Evolutionary conservation across 495 filamentous ascomycete genomes (phyloP), one percentile per base, ranked within the genome.

Genomic region (Achaetomiella virescens): DNA sequence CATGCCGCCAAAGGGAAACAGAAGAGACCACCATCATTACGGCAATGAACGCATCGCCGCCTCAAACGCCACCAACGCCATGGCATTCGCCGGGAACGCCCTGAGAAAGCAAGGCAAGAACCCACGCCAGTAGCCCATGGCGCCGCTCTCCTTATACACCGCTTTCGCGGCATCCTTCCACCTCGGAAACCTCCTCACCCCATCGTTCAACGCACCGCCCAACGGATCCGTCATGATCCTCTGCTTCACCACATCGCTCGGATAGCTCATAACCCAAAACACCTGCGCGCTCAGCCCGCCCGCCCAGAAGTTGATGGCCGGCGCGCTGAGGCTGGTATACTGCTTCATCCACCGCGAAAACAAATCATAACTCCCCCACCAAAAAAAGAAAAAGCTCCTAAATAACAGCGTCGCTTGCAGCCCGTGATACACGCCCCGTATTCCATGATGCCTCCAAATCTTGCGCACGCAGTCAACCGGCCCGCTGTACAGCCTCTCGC

Each of bases 1-100:
- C 15, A 15, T 3, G 27, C 27, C 27, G 27, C 27, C 14, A n/a
- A 12, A 12, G 7, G n/a, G n/a, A 10, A 42, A 21, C 37, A 41
- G n/a, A 6, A 6, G 33, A 33, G 31, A 18, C 22, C 22, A n/a
- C 14, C 38, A 10, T 48, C 44, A 64, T 61, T 67, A 81, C 47
- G 87, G 86, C 68, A 96, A 73, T 45, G 75, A 73, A 61, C 91
- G 81, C 91, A 97, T 95, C 50, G 87, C 89, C 9, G 83, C 89
- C 71, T 98, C 92, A 77, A 96, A 97, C 35, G 88, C 92, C 54
- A 96, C 82, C 68, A 98, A 66, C 10, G 92, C 92, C 81, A 92
- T 85, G 1, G 91, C 92, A 76, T 98, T 98, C 47, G 93, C 93
- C 44, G 93, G 93, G 70, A 98, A 98, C 12, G 93, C 93, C 65